Base-by-base conservation (phyloP, 2,329 filamentous ascomycete species). In the Penicillium sp. region DNA sequence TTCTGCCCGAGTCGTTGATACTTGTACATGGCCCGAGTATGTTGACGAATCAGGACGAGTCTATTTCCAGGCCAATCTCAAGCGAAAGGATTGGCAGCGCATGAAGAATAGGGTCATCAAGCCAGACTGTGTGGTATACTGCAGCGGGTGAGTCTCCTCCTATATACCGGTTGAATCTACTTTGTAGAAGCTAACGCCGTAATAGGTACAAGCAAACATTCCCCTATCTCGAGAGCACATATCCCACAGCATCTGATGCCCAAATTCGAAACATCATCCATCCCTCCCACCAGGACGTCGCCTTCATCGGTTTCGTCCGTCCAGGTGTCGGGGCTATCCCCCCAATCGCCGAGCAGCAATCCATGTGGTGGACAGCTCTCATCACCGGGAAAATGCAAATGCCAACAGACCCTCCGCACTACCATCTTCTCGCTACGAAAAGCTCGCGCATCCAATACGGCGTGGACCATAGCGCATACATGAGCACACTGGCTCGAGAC, bases 251-350 rank as follows among this genome's bases (percentile, higher is more conserved):
- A 54, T 51, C 60, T 5, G 60, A 61, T 19, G 60, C 56, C 6
- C 41, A 51, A 18, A 60, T 61, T 14, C 54, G 60, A 51, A 61
- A 61, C 40, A 60, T 61, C 13, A 44, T 60, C 39, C 35, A 59
- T 10, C 55, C 55, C 16, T 58, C 55, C 27, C 50, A 56, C 37
- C 58, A 50, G 33, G 58, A 60, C 35, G 54, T 62, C 36, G 55
- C 58, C n/a, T 62, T 58, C 35, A 60, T 62, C 36, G 60, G 60
- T 19, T 62, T 62, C 24, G 60, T 62, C 14, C 55, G 60, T 6
- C 60, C 60, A 10, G 58, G 60, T 4, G 58, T 62, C 31, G 60
- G 60, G 2, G 60, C 60, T 22, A 62, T 62, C 22, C 60, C 60
- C 10, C 58, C 60, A 19, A 60, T 62, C 24, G 60, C 60, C 27